Evolutionary conservation across 352 stramenopile genomes (phyloP).

Genomic region (Pythium chondricola): DNA sequence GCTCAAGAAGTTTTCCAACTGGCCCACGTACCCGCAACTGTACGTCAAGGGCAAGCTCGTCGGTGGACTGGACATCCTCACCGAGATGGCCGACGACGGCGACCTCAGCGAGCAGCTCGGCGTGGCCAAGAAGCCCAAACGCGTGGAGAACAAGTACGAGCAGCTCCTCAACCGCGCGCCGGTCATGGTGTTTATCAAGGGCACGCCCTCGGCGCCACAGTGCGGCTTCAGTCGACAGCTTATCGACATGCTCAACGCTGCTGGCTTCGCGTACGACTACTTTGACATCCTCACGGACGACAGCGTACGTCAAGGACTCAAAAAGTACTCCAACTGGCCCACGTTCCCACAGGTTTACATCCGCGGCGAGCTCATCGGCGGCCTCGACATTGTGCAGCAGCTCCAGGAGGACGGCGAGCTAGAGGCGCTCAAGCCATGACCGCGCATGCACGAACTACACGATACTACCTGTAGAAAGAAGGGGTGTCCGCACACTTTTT

Average conservation of each 20-base stretch:
- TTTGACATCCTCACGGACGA: slow-evolving; percentile 98
- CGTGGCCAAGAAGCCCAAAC: slow-evolving; percentile 83
- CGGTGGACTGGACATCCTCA: slow-evolving; percentile 93
- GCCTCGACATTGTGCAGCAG: slow-evolving; percentile 97
- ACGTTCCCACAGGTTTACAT: slow-evolving; percentile 98
- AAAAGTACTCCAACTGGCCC: slow-evolving; percentile 97
- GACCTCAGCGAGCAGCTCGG: slow-evolving; percentile 87
- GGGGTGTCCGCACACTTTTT: too few relatives aligned
- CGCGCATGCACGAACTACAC: too few relatives aligned
- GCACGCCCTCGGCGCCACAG: slow-evolving; percentile 83
- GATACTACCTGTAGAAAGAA: too few relatives aligned
- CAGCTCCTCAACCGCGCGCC: slow-evolving; percentile 85
- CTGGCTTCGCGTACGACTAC: slow-evolving; percentile 90
- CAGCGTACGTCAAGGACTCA: slow-evolving; percentile 94
- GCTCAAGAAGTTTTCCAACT: slow-evolving; percentile 95
- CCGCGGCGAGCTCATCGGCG: slow-evolving; percentile 95
- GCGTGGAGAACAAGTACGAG: slow-evolving; percentile 77
- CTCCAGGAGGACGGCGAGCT: slow-evolving; percentile 88
- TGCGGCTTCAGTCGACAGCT: slow-evolving; percentile 96
- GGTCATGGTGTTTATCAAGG: slow-evolving; percentile 99
- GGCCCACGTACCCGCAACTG: slow-evolving; percentile 96
- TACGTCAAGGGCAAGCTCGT: slow-evolving; percentile 94
- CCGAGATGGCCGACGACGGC: slow-evolving; percentile 90
- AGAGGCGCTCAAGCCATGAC: slow-evolving; percentile 64
- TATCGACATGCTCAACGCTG: slow-evolving; percentile 88